Evolutionary conservation across 805 yeast genomes (phyloP).

Genomic region (Yamadazyma insecticola): DNA sequence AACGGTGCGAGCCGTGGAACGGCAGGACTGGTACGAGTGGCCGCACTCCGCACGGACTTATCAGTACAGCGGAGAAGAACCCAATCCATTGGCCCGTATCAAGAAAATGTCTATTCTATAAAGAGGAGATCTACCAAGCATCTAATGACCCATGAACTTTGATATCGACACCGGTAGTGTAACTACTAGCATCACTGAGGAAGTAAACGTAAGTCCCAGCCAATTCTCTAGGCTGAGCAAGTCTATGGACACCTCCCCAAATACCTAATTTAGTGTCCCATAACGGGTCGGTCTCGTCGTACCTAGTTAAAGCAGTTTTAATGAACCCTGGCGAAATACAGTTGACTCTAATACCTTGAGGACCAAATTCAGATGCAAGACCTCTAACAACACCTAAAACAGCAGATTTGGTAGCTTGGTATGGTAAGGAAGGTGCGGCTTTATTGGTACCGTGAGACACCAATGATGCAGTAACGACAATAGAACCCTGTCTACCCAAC

Average conservation of each 20-base stretch:
- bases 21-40: too few relatives aligned
- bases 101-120: too few relatives aligned
- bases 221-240: constrained; percentile 62
- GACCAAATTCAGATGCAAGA: constrained; percentile 41
- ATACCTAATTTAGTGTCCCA: constrained; percentile 18
- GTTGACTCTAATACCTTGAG: constrained; percentile 45
- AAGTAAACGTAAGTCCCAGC: constrained; percentile 72
- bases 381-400: constrained; percentile 36
- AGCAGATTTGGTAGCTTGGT: constrained; percentile 43
- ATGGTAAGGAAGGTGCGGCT: constrained; percentile 36
- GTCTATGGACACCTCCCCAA: constrained; percentile 8
- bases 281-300: constrained; percentile 18
- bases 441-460: constrained; percentile 39
- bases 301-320: constrained; percentile 32
- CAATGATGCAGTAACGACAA: constrained; percentile 40
- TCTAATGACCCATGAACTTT: constrained; percentile 62
- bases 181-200: constrained; percentile 71
- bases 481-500: constrained; percentile 28
- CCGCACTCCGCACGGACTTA: too few relatives aligned
- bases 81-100: too few relatives aligned
- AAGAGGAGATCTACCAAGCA: constrained; percentile 8
- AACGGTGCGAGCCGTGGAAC: too few relatives aligned
- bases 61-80: too few relatives aligned
- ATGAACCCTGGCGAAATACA: constrained; percentile 40
- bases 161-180: constrained; percentile 68